These are phyloP conservation scores for Beauveria pseudobassiana DNA, from an alignment of 2,329 filamentous ascomycete species.

Conservation along the genomic window DNA sequence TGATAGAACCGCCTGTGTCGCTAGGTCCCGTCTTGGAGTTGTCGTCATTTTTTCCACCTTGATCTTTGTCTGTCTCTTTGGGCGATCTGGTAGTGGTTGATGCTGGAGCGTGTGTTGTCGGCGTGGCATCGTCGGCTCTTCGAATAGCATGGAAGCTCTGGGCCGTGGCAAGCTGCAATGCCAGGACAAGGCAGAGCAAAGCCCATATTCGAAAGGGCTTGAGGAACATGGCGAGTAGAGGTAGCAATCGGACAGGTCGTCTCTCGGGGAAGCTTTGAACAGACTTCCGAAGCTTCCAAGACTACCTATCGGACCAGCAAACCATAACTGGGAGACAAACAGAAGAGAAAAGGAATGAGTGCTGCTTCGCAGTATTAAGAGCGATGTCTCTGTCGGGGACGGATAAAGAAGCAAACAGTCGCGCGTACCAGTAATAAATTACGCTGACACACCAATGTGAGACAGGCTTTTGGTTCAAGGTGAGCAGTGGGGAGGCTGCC, in stretches of 20 bases:
- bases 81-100: constrained; percentile 15
- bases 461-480: constrained; percentile 1
- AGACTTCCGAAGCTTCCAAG: background rate
- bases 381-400: background rate
- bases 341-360: background rate
- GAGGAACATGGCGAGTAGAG: constrained; percentile 24
- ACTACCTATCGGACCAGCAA: background rate
- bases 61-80: constrained; percentile 13
- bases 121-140: constrained; percentile 22
- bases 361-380: background rate
- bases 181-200: constrained; percentile 31
- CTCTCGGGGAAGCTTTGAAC: background rate
- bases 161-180: constrained; percentile 29
- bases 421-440: constrained; percentile 6
- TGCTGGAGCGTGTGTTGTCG: constrained; percentile 8
- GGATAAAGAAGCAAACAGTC: constrained; percentile 9
- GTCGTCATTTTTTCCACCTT: background rate
- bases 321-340: background rate
- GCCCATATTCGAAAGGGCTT: constrained; percentile 28
- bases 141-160: constrained; percentile 24
- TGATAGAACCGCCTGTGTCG: background rate
- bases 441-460: constrained; percentile 5
- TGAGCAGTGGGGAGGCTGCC: background rate
- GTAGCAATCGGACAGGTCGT: background rate
- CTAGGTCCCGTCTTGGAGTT: background rate